phyloP scores from a whole-genome alignment of 208 protist genomes.

The Trypanosoma congolense region DNA sequence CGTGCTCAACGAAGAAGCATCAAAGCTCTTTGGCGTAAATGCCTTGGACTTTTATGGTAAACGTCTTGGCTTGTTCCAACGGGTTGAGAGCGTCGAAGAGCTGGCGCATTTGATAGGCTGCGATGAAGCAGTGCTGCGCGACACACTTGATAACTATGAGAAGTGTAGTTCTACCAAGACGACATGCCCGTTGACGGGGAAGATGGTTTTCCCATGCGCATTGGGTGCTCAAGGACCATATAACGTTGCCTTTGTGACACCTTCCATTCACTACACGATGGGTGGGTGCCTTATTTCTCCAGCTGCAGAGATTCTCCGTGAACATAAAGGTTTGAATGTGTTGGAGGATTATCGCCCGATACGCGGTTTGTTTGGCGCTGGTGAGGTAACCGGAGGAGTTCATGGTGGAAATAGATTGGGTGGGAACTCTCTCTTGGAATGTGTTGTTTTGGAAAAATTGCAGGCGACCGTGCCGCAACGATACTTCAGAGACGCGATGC shows the following conservation, averaged over 20 bases:
- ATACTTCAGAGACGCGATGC: conserved; percentile 42
- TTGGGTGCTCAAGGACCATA: conserved; percentile 57
- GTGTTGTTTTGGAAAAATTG: conserved; percentile 92
- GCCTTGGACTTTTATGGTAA: conserved; percentile 76
- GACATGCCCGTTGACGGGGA: conserved; percentile 61
- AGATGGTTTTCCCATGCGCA: conserved; percentile 74
- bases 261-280: conserved; percentile 97
- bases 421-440: conserved; percentile 96
- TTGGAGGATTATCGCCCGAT: conserved; percentile 64
- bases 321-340: conserved; percentile 23
- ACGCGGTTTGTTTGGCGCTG: conserved; percentile 90
- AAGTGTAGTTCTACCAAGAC: conserved; percentile 24
- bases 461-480: conserved; percentile 62
- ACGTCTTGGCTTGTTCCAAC: conserved; percentile 56
- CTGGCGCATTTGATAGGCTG: conserved; percentile 70
- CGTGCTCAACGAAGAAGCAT: conserved; percentile 72
- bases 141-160: conserved; percentile 64
- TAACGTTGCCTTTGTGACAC: conserved; percentile 89
- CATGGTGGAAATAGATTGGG: conserved; percentile 95
- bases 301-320: conserved; percentile 63
- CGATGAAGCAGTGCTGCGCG: conserved; percentile 22
- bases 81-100: conserved; percentile 36
- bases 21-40: conserved; percentile 70
- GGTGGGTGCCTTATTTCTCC: conserved; percentile 91
- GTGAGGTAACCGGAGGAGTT: conserved; percentile 95